These are phyloP conservation scores for Aureobasidium subglaciale DNA, from an alignment of 2,329 filamentous ascomycete genomes.

Conservation along the genomic window DNA sequence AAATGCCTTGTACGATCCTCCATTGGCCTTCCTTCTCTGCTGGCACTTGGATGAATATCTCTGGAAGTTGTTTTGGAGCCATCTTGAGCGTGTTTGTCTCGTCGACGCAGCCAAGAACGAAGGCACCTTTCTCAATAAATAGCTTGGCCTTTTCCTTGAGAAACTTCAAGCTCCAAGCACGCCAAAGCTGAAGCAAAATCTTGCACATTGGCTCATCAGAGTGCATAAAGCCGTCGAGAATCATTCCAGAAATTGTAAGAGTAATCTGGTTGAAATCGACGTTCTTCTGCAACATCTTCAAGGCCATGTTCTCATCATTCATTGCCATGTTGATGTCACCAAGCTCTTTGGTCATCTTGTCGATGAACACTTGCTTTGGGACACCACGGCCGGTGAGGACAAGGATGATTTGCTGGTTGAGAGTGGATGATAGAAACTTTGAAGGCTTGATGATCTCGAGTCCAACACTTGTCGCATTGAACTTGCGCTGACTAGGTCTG, in stretches of 20 bases:
- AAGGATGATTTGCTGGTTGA: constrained; percentile 85
- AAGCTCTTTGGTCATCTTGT: constrained; percentile 63
- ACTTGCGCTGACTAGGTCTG: constrained; percentile 82
- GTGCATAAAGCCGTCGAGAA: constrained; percentile 71
- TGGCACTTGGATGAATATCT: constrained; percentile 83
- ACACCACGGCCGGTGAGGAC: constrained; percentile 78
- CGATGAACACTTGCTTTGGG: constrained; percentile 55
- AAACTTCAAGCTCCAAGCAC: constrained; percentile 79
- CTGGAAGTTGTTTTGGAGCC: constrained; percentile 54
- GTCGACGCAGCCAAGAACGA: constrained; percentile 81
- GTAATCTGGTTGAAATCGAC: constrained; percentile 83
- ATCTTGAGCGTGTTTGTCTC: constrained; percentile 65
- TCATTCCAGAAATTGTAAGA: constrained; percentile 64
- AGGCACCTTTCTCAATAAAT: constrained; percentile 72
- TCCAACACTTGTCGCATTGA: constrained; percentile 60
- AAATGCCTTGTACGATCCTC: constrained; percentile 56
- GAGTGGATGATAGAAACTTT: constrained; percentile 64
- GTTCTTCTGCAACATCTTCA: constrained; percentile 62
- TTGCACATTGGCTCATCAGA: constrained; percentile 71
- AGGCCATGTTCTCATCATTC: constrained; percentile 55
- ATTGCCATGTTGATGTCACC: constrained; percentile 63
- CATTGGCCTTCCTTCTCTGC: constrained; percentile 31
- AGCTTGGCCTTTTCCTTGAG: constrained; percentile 92
- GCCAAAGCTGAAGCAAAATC: constrained; percentile 76
- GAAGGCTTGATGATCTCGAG: constrained; percentile 84